These are phyloP conservation scores for Irpex sp. DNA, from an alignment of 1,284 basidiomycete species.

Conservation along the genomic window DNA sequence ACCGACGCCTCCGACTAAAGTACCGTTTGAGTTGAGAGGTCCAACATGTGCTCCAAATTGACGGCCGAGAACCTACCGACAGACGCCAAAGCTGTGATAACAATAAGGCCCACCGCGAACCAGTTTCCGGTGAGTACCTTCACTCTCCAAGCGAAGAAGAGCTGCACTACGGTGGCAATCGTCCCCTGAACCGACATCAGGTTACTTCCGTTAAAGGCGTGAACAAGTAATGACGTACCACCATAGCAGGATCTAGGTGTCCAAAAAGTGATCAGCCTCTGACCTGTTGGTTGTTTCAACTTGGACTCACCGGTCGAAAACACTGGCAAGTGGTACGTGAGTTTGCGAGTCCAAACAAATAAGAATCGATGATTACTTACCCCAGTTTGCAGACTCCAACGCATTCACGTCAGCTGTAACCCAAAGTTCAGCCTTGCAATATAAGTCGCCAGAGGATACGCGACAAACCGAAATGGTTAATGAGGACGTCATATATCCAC, in stretches of 20 bases:
- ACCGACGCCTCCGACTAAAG: constrained; percentile 29
- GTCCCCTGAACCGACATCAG: constrained; percentile 24
- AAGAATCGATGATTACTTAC: constrained; percentile 15
- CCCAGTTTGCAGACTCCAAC: constrained; percentile 27
- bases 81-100: constrained; percentile 25
- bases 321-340: background rate
- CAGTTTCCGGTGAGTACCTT: constrained; percentile 31
- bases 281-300: background rate
- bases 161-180: constrained; percentile 36
- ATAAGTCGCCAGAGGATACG: background rate
- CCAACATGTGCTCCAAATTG: background rate
- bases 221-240: background rate
- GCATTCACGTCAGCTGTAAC: constrained; percentile 20
- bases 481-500: constrained; percentile 33
- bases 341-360: background rate
- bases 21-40: background rate
- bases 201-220: background rate
- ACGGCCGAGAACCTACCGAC: constrained; percentile 23
- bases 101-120: constrained; percentile 23
- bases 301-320: constrained; percentile 8
- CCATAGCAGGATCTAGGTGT: background rate
- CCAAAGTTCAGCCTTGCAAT: background rate
- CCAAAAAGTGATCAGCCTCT: background rate
- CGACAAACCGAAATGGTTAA: constrained; percentile 34
- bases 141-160: constrained; percentile 42